Evolutionary conservation across 176 grass and related monocot species (phyloP).

Genomic region (Aegilops longissima): DNA sequence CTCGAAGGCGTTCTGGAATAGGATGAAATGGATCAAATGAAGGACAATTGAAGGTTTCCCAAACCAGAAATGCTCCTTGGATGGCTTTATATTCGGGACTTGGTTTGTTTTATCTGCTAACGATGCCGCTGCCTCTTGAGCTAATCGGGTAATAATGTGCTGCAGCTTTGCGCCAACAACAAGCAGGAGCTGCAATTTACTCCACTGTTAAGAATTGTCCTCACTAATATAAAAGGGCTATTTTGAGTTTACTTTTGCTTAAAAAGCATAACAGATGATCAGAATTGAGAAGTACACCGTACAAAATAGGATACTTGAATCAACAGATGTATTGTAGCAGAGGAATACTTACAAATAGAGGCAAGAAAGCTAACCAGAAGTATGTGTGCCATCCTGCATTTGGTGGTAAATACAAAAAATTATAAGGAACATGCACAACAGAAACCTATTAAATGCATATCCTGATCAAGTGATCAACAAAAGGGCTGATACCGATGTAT

Average conservation of each 20-base stretch:
- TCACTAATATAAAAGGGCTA: neutral
- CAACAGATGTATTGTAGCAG: neutral
- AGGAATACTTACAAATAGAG: constrained; percentile 80
- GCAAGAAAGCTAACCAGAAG: constrained; percentile 95
- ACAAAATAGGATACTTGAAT: neutral
- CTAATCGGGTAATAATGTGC: constrained; percentile 72
- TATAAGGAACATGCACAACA: neutral
- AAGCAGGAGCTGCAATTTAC: constrained; percentile 73
- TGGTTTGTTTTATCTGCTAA: neutral
- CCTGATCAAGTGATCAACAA: neutral
- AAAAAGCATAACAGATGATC: neutral
- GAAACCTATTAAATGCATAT: neutral
- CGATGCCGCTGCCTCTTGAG: constrained; percentile 52
- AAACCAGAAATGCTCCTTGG: constrained; percentile 87
- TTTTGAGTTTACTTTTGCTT: neutral
- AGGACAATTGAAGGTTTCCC: constrained; percentile 55
- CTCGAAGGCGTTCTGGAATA: constrained; percentile 98
- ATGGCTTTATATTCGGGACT: constrained; percentile 48
- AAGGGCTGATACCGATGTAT: neutral
- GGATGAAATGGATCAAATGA: constrained; percentile 84
- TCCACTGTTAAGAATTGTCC: constrained; percentile 15
- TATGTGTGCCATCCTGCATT: constrained; percentile 98
- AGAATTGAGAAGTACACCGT: constrained; percentile 14
- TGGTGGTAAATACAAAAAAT: constrained; percentile 20
- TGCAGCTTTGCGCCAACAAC: constrained; percentile 82